Evolutionary conservation across 495 filamentous ascomycete species (phyloP).

Genomic region (Penicillium waksmanii): DNA sequence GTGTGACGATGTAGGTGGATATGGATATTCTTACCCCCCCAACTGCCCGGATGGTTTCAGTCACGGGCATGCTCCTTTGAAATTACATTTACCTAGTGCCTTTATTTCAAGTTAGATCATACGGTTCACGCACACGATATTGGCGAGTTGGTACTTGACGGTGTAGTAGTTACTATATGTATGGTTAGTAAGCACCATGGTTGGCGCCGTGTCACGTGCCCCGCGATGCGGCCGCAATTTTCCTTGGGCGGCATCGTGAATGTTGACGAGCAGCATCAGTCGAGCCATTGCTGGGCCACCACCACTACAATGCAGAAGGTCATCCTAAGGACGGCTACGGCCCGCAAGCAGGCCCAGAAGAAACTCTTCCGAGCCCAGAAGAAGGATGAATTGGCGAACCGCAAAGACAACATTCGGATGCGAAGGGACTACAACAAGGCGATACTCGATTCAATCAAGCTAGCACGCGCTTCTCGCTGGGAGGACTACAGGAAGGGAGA

Average conservation of each 20-base stretch:
- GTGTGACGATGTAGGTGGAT: too few species aligned
- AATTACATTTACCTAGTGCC: too few species aligned
- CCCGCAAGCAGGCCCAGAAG: slow-evolving; percentile 62
- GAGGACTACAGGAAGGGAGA: slow-evolving; percentile 80
- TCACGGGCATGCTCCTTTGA: too few species aligned
- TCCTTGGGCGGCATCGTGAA: slow-evolving; percentile 25
- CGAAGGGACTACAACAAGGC: slow-evolving; percentile 38
- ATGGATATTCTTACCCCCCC: too few species aligned
- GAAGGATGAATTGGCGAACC: slow-evolving; percentile 36
- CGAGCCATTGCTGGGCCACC: slow-evolving; percentile 39
- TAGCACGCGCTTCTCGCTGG: slow-evolving; percentile 41
- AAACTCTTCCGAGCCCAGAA: slow-evolving; percentile 49
- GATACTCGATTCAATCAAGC: slow-evolving; percentile 34
- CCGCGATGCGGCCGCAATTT: slow-evolving; percentile 40
- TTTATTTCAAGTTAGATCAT: too few species aligned
- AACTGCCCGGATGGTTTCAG: too few species aligned
- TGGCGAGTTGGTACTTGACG: too few species aligned
- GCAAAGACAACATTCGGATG: slow-evolving; percentile 38
- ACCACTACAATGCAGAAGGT: slow-evolving; percentile 70
- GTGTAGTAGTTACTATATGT: too few species aligned
- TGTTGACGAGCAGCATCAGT: slow-evolving; percentile 27
- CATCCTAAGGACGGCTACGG: slow-evolving; percentile 67
- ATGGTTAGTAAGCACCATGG: slow-evolving; percentile 8
- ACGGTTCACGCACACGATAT: too few species aligned
- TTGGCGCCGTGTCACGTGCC: slow-evolving; percentile 23